phyloP scores from a whole-genome alignment of 179 eudicot genomes.

The Spinacia oleracea region DNA sequence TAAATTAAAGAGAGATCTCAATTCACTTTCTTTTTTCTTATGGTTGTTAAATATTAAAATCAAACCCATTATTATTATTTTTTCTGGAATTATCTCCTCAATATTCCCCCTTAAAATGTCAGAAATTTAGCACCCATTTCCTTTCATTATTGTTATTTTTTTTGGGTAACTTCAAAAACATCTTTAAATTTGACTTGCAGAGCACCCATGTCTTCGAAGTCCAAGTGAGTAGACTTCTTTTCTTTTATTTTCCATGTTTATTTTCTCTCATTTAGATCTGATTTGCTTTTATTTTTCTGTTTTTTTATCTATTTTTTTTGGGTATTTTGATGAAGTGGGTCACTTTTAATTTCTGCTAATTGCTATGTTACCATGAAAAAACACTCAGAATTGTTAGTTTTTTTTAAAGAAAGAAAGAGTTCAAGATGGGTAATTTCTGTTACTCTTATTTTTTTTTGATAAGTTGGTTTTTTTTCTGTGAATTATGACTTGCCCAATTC shows the following conservation, averaged over 20 bases:
- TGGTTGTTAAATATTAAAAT: neutral
- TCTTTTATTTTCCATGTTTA: neutral
- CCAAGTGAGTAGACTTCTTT: slow-evolving; percentile 48
- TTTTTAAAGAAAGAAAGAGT: neutral
- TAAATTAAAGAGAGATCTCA: neutral
- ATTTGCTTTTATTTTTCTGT: slow-evolving; percentile 15
- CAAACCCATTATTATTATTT: neutral
- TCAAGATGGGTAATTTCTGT: slow-evolving; percentile 25
- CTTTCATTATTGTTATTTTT: neutral
- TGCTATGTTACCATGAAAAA: neutral
- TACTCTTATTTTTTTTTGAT: slow-evolving; percentile 14
- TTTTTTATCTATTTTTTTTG: slow-evolving; percentile 17
- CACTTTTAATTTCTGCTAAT: slow-evolving; percentile 6
- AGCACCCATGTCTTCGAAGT: slow-evolving; percentile 52
- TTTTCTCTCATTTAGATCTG: slow-evolving; percentile 35
- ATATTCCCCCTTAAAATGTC: slow-evolving; percentile 14
- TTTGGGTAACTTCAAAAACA: neutral
- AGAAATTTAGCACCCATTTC: slow-evolving; percentile 21
- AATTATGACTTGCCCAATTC: slow-evolving; percentile 16
- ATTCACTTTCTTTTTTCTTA: slow-evolving; percentile 7
- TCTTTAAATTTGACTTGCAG: slow-evolving; percentile 25
- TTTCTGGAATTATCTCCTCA: neutral
- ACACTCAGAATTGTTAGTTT: neutral
- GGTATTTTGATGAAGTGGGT: slow-evolving; percentile 12
- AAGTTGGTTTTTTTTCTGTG: neutral